Percentiles rank a stretch among this genome's conserved stretches.
phyloP scores from a whole-genome alignment of 2,329 filamentous ascomycete species.

The Arthrobotrys sinensis region DNA sequence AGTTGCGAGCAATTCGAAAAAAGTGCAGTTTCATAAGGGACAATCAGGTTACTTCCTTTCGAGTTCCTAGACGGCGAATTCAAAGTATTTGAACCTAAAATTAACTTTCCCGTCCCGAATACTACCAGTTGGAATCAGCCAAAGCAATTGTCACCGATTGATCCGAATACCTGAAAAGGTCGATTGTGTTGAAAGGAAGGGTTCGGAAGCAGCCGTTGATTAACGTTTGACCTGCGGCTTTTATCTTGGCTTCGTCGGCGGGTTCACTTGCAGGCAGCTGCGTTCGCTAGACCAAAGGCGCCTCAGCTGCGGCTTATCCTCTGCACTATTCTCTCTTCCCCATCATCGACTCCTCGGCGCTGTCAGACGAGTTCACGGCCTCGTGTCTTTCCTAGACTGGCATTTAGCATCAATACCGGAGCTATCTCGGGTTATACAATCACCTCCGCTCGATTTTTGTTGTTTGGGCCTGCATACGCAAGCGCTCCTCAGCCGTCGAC shows the following conservation, averaged over 20 bases:
- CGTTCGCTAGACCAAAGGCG: constrained; percentile 23
- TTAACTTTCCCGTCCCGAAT: no score
- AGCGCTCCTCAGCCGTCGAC: constrained; percentile 20
- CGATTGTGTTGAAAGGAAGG: constrained; percentile 22
- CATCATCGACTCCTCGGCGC: constrained; percentile 12
- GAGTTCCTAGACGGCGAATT: neutral
- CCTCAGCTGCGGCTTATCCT: constrained; percentile 57
- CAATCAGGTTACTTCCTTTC: neutral
- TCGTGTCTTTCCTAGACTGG: neutral
- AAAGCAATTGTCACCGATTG: neutral
- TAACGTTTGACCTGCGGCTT: constrained; percentile 37
- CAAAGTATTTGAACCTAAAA: neutral
- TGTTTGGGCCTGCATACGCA: constrained; percentile 39
- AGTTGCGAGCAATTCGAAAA: neutral
- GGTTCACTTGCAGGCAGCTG: constrained; percentile 29
- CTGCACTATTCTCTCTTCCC: neutral
- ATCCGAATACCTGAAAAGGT: neutral
- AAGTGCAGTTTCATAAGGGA: constrained; percentile 6
- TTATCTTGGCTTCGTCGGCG: constrained; percentile 42
- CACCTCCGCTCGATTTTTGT: constrained; percentile 7
- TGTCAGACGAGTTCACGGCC: constrained; percentile 1
- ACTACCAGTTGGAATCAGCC: neutral
- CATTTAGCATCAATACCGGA: neutral
- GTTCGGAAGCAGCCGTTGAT: constrained; percentile 46
- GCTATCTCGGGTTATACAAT: constrained; percentile 1